These are phyloP conservation scores for Trichosporon ovoides DNA, from an alignment of 1,284 basidiomycete species.

Conservation along the genomic window DNA sequence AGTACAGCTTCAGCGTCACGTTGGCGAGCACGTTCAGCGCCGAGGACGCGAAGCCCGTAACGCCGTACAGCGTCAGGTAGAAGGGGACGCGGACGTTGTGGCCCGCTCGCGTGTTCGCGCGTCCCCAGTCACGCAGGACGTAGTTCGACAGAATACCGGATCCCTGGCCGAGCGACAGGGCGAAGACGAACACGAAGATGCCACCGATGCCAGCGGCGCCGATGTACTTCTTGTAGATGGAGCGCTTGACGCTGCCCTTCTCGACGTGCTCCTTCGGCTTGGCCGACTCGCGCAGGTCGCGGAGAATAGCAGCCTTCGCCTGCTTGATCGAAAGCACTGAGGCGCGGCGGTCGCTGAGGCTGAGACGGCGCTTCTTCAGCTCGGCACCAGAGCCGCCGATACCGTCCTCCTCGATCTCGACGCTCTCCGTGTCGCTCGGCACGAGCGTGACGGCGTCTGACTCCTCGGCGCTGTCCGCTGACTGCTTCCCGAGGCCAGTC, in stretches of 20 bases:
- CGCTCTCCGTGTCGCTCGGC: constrained; percentile 28
- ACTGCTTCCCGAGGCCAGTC: constrained; percentile 52
- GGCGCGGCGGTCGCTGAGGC: constrained; percentile 39
- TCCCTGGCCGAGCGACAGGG: constrained; percentile 53
- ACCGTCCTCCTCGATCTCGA: constrained; percentile 26
- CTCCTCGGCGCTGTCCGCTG: constrained; percentile 34
- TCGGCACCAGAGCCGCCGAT: constrained; percentile 32
- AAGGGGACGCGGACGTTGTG: constrained; percentile 53
- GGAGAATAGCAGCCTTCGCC: constrained; percentile 46
- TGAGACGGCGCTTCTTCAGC: constrained; percentile 37
- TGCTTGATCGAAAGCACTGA: constrained; percentile 44
- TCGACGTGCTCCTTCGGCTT: constrained; percentile 70
- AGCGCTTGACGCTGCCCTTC: constrained; percentile 71
- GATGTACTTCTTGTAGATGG: constrained; percentile 74
- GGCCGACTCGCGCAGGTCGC: constrained; percentile 47
- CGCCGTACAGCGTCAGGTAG: constrained; percentile 43
- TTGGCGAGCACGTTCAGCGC: constrained; percentile 57
- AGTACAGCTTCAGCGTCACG: constrained; percentile 70
- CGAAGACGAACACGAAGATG: constrained; percentile 62
- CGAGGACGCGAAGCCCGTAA: constrained; percentile 55
- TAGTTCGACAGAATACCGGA: constrained; percentile 57
- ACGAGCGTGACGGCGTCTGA: constrained; percentile 51
- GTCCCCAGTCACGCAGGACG: constrained; percentile 73
- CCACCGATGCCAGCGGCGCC: constrained; percentile 69
- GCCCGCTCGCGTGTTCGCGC: constrained; percentile 63